Conservation (phyloP, 2,329 filamentous ascomycete genomes). For the Lecanicillium sp. region DNA sequence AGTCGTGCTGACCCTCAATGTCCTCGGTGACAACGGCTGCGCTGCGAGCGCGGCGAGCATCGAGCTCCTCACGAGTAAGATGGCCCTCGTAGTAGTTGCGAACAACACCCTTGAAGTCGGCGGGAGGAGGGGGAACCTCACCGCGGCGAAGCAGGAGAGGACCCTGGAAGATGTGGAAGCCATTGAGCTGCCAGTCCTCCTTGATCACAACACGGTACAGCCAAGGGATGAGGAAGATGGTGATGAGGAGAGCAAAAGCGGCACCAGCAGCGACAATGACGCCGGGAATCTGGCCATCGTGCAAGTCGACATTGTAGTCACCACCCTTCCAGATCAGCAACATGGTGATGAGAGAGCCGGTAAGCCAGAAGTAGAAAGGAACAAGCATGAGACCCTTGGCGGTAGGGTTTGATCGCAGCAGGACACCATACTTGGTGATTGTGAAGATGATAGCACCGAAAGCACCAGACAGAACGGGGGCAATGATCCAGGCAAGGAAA, state of each 20-base stretch:
- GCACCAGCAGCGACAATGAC: conserved; percentile 45
- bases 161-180: conserved; percentile 44
- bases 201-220: conserved; percentile 49
- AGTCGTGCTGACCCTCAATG: conserved; percentile 14
- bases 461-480: conserved; percentile 43
- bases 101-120: conserved; percentile 30
- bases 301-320: conserved; percentile 36
- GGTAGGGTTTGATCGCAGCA: conserved; percentile 44
- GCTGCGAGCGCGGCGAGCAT: conserved; percentile 25
- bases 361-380: conserved; percentile 49
- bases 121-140: conserved; percentile 32
- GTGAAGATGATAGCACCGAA: conserved; percentile 48
- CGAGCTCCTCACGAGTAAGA: conserved; percentile 44
- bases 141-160: conserved; percentile 41
- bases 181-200: conserved; percentile 51
- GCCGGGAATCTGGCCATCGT: conserved; percentile 38
- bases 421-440: conserved; percentile 47
- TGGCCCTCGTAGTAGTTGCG: conserved; percentile 50
- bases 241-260: conserved; percentile 39
- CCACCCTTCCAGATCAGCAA: conserved; percentile 52
- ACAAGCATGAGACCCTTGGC: conserved; percentile 42
- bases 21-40: conserved; percentile 13
- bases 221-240: conserved; percentile 49
- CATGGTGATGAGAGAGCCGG: conserved; percentile 46
- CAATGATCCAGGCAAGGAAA: conserved; percentile 53